Evolutionary conservation across 108 stramenopile genomes (phyloP).

Genomic region (Nitzschia sp.): DNA sequence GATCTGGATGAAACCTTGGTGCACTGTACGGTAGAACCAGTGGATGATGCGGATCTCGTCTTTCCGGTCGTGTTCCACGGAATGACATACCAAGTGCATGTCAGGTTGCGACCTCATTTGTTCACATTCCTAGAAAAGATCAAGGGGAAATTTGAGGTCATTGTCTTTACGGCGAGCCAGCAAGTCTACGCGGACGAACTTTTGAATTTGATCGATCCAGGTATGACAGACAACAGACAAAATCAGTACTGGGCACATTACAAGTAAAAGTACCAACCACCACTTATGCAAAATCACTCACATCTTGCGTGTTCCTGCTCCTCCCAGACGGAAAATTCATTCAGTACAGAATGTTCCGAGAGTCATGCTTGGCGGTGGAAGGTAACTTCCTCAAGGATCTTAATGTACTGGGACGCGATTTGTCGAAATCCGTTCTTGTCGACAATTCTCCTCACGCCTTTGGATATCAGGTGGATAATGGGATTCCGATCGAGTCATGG

Average conservation of each 20-base stretch:
- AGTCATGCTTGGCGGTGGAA: constrained; percentile 90
- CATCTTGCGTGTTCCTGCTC: background rate
- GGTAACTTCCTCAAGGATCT: constrained; percentile 92
- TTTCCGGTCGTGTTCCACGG: constrained; percentile 94
- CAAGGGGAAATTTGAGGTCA: constrained; percentile 86
- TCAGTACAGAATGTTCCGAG: constrained; percentile 90
- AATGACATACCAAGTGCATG: constrained; percentile 85
- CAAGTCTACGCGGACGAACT: constrained; percentile 94
- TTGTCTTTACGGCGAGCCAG: constrained; percentile 95
- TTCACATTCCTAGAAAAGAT: constrained; percentile 79
- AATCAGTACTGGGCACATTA: too few species aligned
- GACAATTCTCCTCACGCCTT: constrained; percentile 97
- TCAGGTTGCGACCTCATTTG: constrained; percentile 84
- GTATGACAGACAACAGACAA: too few species aligned
- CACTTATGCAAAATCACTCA: background rate
- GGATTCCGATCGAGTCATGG: constrained; percentile 97
- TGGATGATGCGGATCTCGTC: constrained; percentile 83
- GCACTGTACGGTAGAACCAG: constrained; percentile 93
- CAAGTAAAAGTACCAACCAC: too few species aligned
- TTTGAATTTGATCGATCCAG: constrained; percentile 94
- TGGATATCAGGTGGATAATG: constrained; percentile 95
- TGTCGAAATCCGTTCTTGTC: constrained; percentile 84
- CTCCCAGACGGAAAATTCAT: constrained; percentile 79
- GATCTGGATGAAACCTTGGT: constrained; percentile 98
- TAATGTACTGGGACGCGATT: constrained; percentile 83